These are phyloP conservation scores for Phytophthora syringae DNA, from an alignment of 352 stramenopile species.

Conservation along the genomic window DNA sequence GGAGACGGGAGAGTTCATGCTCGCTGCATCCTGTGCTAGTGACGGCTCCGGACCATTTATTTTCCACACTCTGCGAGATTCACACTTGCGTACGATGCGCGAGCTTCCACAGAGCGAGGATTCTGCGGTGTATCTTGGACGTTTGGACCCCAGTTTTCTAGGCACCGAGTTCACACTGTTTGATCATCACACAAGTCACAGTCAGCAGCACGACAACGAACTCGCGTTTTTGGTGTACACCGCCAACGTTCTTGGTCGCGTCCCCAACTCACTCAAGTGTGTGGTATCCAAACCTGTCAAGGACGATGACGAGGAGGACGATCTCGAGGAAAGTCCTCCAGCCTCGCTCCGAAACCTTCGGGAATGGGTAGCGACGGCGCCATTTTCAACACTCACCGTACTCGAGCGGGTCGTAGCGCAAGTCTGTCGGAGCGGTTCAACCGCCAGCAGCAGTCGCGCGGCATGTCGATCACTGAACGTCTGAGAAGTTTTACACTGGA, in stretches of 20 bases:
- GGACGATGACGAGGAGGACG: conserved; percentile 17
- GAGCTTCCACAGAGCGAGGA: conserved; percentile 81
- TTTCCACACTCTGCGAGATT: conserved; percentile 87
- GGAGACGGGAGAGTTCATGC: conserved; percentile 80
- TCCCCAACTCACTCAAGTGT: conserved; percentile 76
- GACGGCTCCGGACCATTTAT: conserved; percentile 75
- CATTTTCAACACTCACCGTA: conserved; percentile 53
- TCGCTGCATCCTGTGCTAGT: conserved; percentile 74
- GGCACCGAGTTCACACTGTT: conserved; percentile 87
- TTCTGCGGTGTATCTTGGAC: conserved; percentile 81
- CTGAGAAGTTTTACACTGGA: conserved; percentile 65
- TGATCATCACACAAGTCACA: conserved; percentile 58
- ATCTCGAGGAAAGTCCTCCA: neutral
- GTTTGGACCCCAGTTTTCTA: conserved; percentile 81
- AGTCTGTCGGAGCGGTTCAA: conserved; percentile 73
- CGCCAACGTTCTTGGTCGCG: conserved; percentile 79
- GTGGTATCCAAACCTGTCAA: conserved; percentile 38
- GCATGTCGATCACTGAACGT: conserved; percentile 58
- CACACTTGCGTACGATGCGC: conserved; percentile 69
- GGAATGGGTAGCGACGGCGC: conserved; percentile 52
- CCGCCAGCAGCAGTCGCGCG: conserved; percentile 52
- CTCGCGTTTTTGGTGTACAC: conserved; percentile 81
- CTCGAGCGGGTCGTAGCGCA: conserved; percentile 54
- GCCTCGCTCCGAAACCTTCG: conserved; percentile 27
- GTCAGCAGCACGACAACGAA: conserved; percentile 66